These are phyloP conservation scores for Diversispora epigaea DNA, from an alignment of 192 early-diverging fungal genomes.

Conservation along the genomic window DNA sequence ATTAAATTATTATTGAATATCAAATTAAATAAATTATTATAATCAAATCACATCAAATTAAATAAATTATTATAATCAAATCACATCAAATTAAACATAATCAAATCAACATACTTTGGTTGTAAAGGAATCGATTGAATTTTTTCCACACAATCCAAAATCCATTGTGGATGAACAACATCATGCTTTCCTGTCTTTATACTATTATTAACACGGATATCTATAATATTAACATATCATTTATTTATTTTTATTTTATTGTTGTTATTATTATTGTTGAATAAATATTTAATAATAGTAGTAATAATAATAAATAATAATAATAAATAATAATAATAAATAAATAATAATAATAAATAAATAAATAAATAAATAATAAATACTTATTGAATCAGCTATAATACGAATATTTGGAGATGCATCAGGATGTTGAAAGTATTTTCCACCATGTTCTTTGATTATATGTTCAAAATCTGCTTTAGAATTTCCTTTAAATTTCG, in stretches of 20 bases:
- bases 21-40: background rate
- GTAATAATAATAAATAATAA: background rate
- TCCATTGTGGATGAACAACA: conserved; percentile 64
- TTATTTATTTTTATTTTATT: too few species aligned
- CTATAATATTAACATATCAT: too few species aligned
- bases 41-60: background rate
- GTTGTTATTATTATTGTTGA: too few species aligned
- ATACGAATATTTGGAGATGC: background rate
- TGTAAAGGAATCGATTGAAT: conserved; percentile 53
- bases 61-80: background rate
- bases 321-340: background rate
- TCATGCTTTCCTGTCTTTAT: conserved; percentile 52
- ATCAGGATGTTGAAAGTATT: conserved; percentile 48
- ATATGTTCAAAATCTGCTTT: conserved; percentile 61
- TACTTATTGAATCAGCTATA: conserved; percentile 9
- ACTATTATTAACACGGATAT: conserved; percentile 54
- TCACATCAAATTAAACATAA: background rate
- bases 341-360: conserved; percentile 3
- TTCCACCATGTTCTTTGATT: conserved; percentile 65
- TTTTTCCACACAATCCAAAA: conserved; percentile 60
- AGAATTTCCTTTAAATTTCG: conserved; percentile 34
- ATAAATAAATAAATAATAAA: background rate
- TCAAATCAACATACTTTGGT: conserved; percentile 54
- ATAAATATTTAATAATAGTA: conserved; percentile 17
- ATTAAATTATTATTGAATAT: background rate